Evolutionary conservation across 371 early-diverging fungal genomes (phyloP).

Genomic region (Rhizopus sp.): DNA sequence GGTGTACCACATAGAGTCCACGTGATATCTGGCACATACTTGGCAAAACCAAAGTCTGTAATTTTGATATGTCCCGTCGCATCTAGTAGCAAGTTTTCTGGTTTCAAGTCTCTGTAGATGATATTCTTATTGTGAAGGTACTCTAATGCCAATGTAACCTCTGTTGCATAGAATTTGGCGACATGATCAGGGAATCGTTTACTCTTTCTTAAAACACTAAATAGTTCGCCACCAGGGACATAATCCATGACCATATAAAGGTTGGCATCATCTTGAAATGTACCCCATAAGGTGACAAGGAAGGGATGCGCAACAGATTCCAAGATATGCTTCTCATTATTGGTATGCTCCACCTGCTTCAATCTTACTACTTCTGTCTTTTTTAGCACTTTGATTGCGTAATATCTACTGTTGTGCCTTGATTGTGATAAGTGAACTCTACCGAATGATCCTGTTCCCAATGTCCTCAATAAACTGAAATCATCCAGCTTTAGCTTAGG

Average conservation of each 20-base stretch:
- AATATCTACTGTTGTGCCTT: conserved; percentile 76
- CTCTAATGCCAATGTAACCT: conserved; percentile 79
- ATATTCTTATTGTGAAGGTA: conserved; percentile 91
- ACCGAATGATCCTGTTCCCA: conserved; percentile 99
- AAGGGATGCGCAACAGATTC: conserved; percentile 90
- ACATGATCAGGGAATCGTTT: conserved; percentile 89
- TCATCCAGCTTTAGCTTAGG: conserved; percentile 67
- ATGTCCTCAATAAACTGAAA: conserved; percentile 72
- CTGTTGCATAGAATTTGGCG: conserved; percentile 82
- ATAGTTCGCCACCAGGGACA: conserved; percentile 94
- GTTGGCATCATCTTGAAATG: conserved; percentile 87
- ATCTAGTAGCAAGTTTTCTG: conserved; percentile 89
- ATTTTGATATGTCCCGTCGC: conserved; percentile 94
- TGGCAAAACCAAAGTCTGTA: conserved; percentile 99
- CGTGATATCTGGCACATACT: conserved; percentile 90
- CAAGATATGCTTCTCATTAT: conserved; percentile 95
- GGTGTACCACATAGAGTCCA: conserved; percentile 99
- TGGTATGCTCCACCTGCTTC: conserved; percentile 97
- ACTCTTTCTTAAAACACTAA: conserved; percentile 74
- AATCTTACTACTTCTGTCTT: conserved; percentile 93
- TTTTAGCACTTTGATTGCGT: conserved; percentile 97
- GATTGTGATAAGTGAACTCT: conserved; percentile 93
- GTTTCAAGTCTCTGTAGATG: conserved; percentile 94
- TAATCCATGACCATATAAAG: conserved; percentile 98
- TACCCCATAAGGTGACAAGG: conserved; percentile 90